Conservation (phyloP, 306 rosid species). For the Vigna mungo region DNA sequence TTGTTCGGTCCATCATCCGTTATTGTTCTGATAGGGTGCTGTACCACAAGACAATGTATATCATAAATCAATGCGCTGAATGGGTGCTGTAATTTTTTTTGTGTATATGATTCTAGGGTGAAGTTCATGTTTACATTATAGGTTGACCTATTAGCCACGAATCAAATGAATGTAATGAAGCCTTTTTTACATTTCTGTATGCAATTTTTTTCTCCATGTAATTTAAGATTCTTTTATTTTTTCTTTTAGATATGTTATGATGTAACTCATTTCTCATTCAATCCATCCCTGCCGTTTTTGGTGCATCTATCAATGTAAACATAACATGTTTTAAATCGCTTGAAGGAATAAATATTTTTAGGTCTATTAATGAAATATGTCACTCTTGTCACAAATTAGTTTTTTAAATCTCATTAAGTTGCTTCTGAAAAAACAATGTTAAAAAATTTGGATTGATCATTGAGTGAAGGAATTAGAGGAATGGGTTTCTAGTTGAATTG, state of each 20-base stretch:
- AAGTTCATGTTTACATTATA: conserved; percentile 17
- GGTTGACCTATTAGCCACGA: conserved; percentile 49
- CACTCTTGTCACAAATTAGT: not conserved
- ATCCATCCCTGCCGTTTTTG: not conserved
- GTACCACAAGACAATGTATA: conserved; percentile 15
- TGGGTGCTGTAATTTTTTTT: conserved; percentile 41
- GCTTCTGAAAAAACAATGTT: not conserved
- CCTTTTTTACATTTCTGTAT: not conserved
- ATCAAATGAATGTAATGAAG: conserved; percentile 43
- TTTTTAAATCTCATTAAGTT: not conserved
- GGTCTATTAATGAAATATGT: not conserved
- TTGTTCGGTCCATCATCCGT: conserved; percentile 39
- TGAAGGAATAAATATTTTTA: not conserved
- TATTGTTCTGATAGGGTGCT: conserved; percentile 6
- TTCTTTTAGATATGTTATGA: not conserved
- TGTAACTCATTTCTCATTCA: not conserved
- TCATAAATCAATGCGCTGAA: conserved; percentile 13
- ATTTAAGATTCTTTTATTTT: not conserved
- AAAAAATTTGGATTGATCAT: no score
- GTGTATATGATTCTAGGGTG: conserved; percentile 55
- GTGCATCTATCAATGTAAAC: not conserved
- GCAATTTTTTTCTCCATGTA: conserved; percentile 10
- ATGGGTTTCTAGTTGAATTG: not conserved
- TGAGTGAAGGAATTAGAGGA: no score
- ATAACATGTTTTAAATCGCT: not conserved